phyloP scores from a whole-genome alignment of 495 filamentous ascomycete species.

The Delitschia confertaspora region DNA sequence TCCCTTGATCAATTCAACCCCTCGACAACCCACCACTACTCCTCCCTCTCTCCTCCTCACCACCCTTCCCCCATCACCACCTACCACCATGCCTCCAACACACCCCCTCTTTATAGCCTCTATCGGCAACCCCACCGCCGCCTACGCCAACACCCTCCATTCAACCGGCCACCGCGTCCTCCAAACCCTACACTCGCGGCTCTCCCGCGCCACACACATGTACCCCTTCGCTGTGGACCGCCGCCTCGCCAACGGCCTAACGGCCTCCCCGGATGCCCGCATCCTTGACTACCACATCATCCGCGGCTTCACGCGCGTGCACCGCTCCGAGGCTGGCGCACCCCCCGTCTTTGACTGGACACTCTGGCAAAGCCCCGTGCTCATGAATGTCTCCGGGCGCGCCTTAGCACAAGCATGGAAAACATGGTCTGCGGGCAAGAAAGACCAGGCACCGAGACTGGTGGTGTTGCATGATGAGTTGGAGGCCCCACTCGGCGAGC shows the following conservation, averaged over 20 bases:
- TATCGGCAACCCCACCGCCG: conserved; percentile 56
- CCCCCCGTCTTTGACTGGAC: conserved; percentile 40
- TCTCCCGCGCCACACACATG: conserved; percentile 37
- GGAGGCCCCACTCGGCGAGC: conserved; percentile 56
- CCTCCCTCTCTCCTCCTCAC: conserved; percentile 2
- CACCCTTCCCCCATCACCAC: conserved; percentile 5
- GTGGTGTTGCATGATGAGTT: conserved; percentile 80
- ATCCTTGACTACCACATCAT: conserved; percentile 1
- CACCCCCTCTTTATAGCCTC: conserved; percentile 59
- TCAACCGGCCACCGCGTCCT: conserved; percentile 70
- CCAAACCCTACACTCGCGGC: conserved; percentile 9
- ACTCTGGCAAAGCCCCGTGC: conserved; percentile 56
- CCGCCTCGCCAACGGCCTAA: conserved; percentile 36
- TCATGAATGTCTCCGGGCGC: conserved; percentile 59
- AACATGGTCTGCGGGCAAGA: conserved; percentile 9
- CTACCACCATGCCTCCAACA: too few species aligned
- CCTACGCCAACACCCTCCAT: conserved; percentile 65
- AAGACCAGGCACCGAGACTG: conserved; percentile 38
- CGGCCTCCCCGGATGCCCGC: conserved; percentile 28
- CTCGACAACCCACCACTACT: neutral
- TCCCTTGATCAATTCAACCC: neutral
- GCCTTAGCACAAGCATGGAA: conserved; percentile 30
- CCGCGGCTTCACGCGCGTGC: neutral
- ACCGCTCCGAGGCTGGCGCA: neutral
- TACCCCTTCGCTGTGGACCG: conserved; percentile 40